Evolutionary conservation across 2,329 filamentous ascomycete genomes (phyloP), one percentile per base, ranked within the genome.

Genomic region (Canariomyces notabilis): DNA sequence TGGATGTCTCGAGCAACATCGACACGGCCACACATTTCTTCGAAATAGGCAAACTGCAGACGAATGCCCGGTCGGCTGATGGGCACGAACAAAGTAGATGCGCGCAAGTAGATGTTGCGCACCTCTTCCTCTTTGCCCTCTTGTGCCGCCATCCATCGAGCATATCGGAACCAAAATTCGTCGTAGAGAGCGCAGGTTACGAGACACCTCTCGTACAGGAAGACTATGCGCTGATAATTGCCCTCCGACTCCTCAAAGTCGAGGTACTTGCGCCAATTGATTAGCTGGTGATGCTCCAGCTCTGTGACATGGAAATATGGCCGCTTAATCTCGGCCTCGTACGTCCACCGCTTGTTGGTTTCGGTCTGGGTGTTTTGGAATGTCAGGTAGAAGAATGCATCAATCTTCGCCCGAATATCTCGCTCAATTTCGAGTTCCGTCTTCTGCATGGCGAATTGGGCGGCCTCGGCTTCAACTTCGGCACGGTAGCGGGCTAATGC

Each of bases 81-180:
- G 3, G 91, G 89, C 1, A 95, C 88, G 62, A 85, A 96, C 43
- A 95, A 69, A 41, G 81, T 89, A 55, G 86, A 83, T 8, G 91
- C 93, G 46, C 89, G 82, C 63, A 91, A 82, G 62, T 94, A 97
- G 53, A 97, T 93, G 65, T 88, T 90, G 47, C 93, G 85, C 5
- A 91, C 84, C 61, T 96, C 90, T 63, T 96, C 88, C 37, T 89
- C 82, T 64, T 94, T 95, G 56, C 76, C 82, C 2, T 80, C 69
- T 61, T 95, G 87, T 0, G 81, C 81, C 49, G 79, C 76, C 87
- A 96, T 95, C 93, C 93, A 98, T 33, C 91, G 77, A 14, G 86
- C 88, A 66, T 95, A 98, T n/a, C 93, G 85, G 59, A 95, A 82
- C 93, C 93, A 98, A 66, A 97, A 95, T 62, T 97, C 91, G 40